phyloP scores from a whole-genome alignment of 768 basidiomycete species.

The Steccherinum ochraceum region DNA sequence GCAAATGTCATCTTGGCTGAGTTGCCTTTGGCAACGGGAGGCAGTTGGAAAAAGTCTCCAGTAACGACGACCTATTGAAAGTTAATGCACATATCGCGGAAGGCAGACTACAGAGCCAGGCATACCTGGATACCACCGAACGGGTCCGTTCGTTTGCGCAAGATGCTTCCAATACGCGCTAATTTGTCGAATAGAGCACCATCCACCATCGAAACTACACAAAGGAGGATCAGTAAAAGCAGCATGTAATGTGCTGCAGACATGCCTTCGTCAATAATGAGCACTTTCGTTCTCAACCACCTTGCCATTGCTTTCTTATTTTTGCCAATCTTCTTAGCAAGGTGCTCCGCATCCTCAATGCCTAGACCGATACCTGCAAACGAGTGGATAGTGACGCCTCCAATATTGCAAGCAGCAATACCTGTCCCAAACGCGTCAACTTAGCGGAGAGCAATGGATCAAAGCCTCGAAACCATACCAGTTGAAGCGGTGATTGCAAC shows the following conservation, averaged over 20 bases:
- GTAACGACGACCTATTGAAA: constrained; percentile 71
- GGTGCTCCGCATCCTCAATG: constrained; percentile 50
- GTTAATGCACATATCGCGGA: neutral
- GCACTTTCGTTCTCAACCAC: constrained; percentile 81
- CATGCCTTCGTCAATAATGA: constrained; percentile 78
- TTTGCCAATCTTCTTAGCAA: constrained; percentile 63
- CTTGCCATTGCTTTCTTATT: constrained; percentile 78
- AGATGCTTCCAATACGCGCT: constrained; percentile 53
- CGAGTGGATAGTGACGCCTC: constrained; percentile 91
- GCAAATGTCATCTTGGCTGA: constrained; percentile 62
- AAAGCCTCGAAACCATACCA: constrained; percentile 36
- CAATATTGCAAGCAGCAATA: constrained; percentile 97
- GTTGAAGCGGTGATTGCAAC: constrained; percentile 95
- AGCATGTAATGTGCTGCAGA: neutral
- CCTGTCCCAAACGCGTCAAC: constrained; percentile 32
- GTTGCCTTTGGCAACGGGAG: constrained; percentile 75
- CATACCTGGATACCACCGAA: constrained; percentile 92
- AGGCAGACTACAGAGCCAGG: neutral
- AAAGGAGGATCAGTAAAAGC: neutral
- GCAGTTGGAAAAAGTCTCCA: constrained; percentile 98
- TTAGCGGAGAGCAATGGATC: neutral
- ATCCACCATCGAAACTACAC: constrained; percentile 97
- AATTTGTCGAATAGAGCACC: constrained; percentile 92
- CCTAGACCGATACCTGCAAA: constrained; percentile 94
- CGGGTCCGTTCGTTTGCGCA: constrained; percentile 60